Conservation (phyloP, 805 yeast species). For the Yarrowia yakushimensis region DNA sequence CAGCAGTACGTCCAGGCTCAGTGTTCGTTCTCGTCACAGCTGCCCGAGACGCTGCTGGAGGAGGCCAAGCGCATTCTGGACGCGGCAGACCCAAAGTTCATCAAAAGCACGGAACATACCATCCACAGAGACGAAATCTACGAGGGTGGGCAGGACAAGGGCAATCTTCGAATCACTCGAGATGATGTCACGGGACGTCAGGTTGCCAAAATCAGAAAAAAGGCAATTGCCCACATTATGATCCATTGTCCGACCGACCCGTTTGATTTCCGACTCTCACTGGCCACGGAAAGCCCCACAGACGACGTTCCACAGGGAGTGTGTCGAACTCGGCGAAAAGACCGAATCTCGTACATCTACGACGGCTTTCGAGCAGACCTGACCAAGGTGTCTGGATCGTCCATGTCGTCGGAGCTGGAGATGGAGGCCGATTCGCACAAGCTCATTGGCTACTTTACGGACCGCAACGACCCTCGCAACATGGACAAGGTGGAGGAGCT, state of each 20-base stretch:
- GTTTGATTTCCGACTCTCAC: not conserved
- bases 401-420: conserved; percentile 3
- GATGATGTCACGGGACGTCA: conserved; percentile 30
- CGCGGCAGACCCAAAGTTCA: conserved; percentile 12
- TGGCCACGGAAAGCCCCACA: conserved; percentile 1
- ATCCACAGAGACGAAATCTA: conserved; percentile 21
- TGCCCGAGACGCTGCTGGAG: conserved; percentile 29
- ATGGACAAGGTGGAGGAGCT: conserved; percentile 24
- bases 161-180: conserved; percentile 30
- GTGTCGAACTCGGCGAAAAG: conserved; percentile 2
- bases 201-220: conserved; percentile 27
- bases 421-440: not conserved
- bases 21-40: conserved; percentile 35
- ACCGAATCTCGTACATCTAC: conserved; percentile 4
- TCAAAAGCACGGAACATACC: conserved; percentile 9
- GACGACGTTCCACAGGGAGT: conserved; percentile 1
- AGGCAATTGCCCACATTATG: conserved; percentile 16
- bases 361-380: conserved; percentile 18
- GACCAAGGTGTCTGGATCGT: conserved; percentile 33
- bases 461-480: not conserved
- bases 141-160: conserved; percentile 26
- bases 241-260: conserved; percentile 15
- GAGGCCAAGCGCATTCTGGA: conserved; percentile 15
- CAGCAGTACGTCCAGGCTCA: conserved; percentile 32
- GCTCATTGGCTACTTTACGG: conserved; percentile 15